phyloP scores from a whole-genome alignment of 176 grass and related monocot species.

The Paspalum notatum region DNA sequence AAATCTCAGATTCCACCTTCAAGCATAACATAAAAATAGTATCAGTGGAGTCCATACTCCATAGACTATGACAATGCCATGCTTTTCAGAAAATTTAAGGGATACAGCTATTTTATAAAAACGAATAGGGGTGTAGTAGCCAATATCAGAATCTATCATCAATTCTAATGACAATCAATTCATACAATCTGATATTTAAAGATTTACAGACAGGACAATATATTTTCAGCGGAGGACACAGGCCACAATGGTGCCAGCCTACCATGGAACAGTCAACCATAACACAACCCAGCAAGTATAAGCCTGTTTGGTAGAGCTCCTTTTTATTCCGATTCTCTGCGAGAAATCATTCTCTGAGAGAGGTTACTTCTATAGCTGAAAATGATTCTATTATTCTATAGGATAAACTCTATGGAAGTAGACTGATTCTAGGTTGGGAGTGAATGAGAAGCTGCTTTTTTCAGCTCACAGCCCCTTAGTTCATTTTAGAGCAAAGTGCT shows the following conservation, averaged over 20 bases:
- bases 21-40: conserved; percentile 28
- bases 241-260: neutral
- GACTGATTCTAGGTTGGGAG: too few relatives aligned
- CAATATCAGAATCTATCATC: neutral
- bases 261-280: neutral
- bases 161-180: conserved; percentile 14
- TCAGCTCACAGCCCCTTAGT: too few relatives aligned
- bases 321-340: too few relatives aligned
- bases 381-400: too few relatives aligned
- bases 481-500: too few relatives aligned
- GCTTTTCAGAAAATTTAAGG: conserved; percentile 15
- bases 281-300: neutral
- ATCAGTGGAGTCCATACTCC: conserved; percentile 14
- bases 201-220: neutral
- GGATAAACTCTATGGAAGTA: too few relatives aligned
- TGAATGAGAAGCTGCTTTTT: too few relatives aligned
- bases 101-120: neutral
- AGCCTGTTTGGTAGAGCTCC: too few relatives aligned
- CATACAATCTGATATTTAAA: conserved; percentile 18
- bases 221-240: neutral
- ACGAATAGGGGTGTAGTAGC: neutral
- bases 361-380: too few relatives aligned
- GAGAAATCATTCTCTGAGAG: too few relatives aligned
- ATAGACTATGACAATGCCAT: neutral
- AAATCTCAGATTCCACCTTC: conserved; percentile 98